phyloP scores from a whole-genome alignment of 2,329 filamentous ascomycete genomes.

The Botryotinia calthae region DNA sequence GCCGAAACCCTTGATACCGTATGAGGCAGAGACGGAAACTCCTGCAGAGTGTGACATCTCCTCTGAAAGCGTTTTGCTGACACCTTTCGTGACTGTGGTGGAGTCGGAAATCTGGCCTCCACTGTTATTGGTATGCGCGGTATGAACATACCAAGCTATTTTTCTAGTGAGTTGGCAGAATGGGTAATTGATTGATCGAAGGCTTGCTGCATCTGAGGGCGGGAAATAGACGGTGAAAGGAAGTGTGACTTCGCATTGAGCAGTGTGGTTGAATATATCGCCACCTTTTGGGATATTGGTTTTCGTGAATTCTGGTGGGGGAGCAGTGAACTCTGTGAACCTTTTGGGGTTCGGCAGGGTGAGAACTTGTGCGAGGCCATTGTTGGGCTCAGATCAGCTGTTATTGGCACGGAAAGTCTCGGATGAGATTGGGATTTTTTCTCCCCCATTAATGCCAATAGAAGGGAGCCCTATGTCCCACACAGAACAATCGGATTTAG shows the following conservation, averaged over 20 bases:
- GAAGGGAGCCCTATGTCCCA: neutral
- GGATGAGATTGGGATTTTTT: neutral
- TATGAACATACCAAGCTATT: slow-evolving; percentile 1
- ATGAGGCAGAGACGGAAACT: neutral
- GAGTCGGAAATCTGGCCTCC: neutral
- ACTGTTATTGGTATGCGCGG: neutral
- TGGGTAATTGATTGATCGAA: neutral
- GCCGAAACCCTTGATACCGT: neutral
- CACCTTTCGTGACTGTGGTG: neutral
- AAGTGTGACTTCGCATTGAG: neutral
- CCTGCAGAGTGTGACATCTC: neutral
- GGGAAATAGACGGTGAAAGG: neutral
- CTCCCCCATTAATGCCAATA: neutral
- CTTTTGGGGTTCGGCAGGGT: neutral
- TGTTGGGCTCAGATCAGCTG: neutral
- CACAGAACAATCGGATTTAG: neutral
- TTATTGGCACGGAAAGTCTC: neutral
- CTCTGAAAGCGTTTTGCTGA: neutral
- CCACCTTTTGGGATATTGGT: neutral
- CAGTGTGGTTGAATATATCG: neutral
- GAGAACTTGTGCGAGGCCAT: neutral
- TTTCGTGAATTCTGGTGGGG: neutral
- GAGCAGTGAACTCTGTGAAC: neutral
- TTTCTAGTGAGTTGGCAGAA: neutral
- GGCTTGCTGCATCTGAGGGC: neutral